A percentile compares a stretch with the other conserved stretches of the same genome.
Conservation (phyloP, 495 filamentous ascomycete genomes). For the Evernia prunastri region DNA sequence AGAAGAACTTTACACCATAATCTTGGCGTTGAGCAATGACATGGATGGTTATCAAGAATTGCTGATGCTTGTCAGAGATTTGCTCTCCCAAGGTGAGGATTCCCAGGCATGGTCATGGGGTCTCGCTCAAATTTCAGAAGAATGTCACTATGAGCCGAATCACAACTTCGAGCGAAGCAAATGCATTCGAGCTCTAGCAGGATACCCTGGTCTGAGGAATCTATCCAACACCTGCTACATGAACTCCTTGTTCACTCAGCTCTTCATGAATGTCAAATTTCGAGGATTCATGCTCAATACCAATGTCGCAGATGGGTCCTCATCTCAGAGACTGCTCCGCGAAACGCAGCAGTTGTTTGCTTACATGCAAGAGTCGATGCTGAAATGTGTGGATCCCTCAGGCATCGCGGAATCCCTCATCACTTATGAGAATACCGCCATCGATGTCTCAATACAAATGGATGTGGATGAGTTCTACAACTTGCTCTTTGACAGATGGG, state of each 20-base stretch:
- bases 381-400: slow-evolving; percentile 63
- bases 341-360: slow-evolving; percentile 78
- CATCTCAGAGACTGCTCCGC: slow-evolving; percentile 60
- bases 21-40: slow-evolving; percentile 53
- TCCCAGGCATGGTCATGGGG: slow-evolving; percentile 25
- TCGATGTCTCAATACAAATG: slow-evolving; percentile 88
- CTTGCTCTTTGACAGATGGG: slow-evolving; percentile 83
- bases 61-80: slow-evolving; percentile 45
- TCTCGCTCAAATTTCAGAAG: slow-evolving; percentile 29
- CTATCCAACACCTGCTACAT: slow-evolving; percentile 96
- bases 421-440: slow-evolving; percentile 76
- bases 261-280: slow-evolving; percentile 94
- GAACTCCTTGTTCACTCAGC: slow-evolving; percentile 89
- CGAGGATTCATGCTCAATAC: slow-evolving; percentile 74
- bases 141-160: slow-evolving; percentile 50
- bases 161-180: slow-evolving; percentile 59
- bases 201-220: slow-evolving; percentile 80
- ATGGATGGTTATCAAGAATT: slow-evolving; percentile 45
- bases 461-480: slow-evolving; percentile 98
- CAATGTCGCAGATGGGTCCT: slow-evolving; percentile 44
- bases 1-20: slow-evolving; percentile 55
- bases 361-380: slow-evolving; percentile 74
- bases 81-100: slow-evolving; percentile 44
- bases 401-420: slow-evolving; percentile 67
- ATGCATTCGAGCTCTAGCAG: slow-evolving; percentile 63